Base-by-base conservation (phyloP, 2,329 filamentous ascomycete species). In the Ceratocystis huliohia region DNA sequence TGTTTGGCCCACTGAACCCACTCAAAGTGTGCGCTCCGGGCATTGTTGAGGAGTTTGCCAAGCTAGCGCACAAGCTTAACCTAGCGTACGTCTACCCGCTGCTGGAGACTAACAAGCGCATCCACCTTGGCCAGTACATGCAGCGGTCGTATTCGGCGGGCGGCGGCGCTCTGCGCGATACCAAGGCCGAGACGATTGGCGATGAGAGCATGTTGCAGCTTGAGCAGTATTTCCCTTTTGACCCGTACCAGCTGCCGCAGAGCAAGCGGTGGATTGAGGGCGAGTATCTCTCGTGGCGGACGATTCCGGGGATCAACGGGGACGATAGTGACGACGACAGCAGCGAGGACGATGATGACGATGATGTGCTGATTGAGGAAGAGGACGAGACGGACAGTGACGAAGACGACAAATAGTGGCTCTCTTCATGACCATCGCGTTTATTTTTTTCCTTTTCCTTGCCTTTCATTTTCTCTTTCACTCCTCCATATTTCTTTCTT, bases 201-300 rank as follows among this genome's bases (percentile, higher is more conserved):
- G 88, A 89, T 67, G 90, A 96, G 70, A 85, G 87, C 69, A 88
- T 85, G 72, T 87, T 93, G 72, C 88, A 96, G 75, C 82, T 99
- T 1, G 92, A 97, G 71, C 89, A 91, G 0, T 96, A 96, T 74
- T 99, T 97, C 73, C 94, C 94, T 0, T 99, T 99, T 72, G 94
- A 99, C 73, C 95, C 95, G 1, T 99, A 97, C 75, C 88, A 93
- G 72, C 79, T 99, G 63, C 92, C 92, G 0, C 80, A 85, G 70
- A 96, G 92, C 74, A 91, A 89, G 75, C 82, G 85, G 68, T 97
- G 94, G 95, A 78, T 99, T 13, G 88, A 91, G 69, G 82, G 84
- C 22, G 88, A 95, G 73, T 96, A 96, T 73, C 82, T 93, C 37
- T 81, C 86, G 63, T 96, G 91, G 89, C 84, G 84, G 69, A 82